A percentile compares a stretch with the other conserved stretches of the same genome.
Conservation (phyloP, 2,329 filamentous ascomycete genomes). For the Penicillium sp. region DNA sequence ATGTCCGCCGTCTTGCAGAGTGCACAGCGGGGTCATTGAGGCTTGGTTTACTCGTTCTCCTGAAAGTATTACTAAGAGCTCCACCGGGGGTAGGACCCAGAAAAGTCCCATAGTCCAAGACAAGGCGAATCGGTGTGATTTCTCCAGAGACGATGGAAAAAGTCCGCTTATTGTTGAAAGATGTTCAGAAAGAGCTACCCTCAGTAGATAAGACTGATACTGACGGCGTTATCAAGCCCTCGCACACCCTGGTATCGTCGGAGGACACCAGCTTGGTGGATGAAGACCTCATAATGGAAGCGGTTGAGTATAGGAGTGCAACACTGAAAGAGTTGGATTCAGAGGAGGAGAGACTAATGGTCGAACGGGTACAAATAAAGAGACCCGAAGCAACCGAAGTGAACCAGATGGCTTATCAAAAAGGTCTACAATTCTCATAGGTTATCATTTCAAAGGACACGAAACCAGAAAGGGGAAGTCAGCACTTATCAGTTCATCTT, state of each 20-base stretch:
- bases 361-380: background rate
- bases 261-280: no score
- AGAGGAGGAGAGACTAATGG: no score
- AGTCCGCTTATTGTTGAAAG: background rate
- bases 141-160: background rate
- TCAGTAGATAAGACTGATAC: background rate
- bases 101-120: background rate
- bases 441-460: background rate
- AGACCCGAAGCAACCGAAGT: background rate
- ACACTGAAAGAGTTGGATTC: no score
- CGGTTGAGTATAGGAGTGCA: no score
- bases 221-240: no score
- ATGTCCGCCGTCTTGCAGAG: background rate
- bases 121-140: background rate
- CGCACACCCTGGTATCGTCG: no score
- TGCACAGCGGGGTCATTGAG: background rate
- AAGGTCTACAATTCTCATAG: background rate
- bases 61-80: background rate
- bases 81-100: background rate
- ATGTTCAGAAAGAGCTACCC: background rate
- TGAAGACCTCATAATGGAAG: no score
- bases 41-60: conserved; percentile 1
- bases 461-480: background rate
- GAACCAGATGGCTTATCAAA: background rate
- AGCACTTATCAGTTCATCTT: conserved; percentile 5